Percentiles rank a stretch among this genome's conserved stretches.
Conservation (phyloP, 164 flowering plant species). For the Magnolia sinica region DNA sequence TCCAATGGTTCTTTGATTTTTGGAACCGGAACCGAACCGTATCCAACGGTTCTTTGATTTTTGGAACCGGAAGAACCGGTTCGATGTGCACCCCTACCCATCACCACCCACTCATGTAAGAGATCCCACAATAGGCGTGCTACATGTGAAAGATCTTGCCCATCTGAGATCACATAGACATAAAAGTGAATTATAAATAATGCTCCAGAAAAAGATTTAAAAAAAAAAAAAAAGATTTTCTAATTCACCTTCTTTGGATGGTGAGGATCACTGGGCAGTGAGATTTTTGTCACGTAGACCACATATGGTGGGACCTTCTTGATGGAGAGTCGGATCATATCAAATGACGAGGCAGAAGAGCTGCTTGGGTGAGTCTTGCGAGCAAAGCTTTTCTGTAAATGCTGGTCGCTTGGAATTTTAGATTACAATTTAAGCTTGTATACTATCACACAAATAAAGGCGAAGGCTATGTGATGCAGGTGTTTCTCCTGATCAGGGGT, state of each 20-base stretch:
- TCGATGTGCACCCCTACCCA: no score
- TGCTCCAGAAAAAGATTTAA: no score
- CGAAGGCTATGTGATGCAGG: slow-evolving; percentile 29
- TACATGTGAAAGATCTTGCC: background rate
- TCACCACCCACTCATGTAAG: background rate
- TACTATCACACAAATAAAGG: background rate
- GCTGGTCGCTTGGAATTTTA: background rate
- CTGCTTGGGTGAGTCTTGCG: background rate
- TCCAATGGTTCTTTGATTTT: no score
- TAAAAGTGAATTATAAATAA: no score
- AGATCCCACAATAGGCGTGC: background rate
- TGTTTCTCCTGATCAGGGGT: slow-evolving; percentile 38
- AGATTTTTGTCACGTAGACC: background rate
- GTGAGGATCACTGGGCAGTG: background rate
- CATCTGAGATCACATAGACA: background rate
- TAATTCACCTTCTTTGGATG: background rate
- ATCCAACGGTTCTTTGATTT: no score
- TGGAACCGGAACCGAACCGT: no score
- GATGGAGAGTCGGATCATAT: background rate
- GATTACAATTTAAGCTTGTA: background rate
- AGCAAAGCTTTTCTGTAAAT: background rate
- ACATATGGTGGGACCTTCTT: background rate
- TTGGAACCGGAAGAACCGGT: no score
- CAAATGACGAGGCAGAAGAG: background rate
- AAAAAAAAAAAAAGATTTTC: background rate